Evolutionary conservation across 768 basidiomycete genomes (phyloP).

Genomic region (Mycena kentingensis): DNA sequence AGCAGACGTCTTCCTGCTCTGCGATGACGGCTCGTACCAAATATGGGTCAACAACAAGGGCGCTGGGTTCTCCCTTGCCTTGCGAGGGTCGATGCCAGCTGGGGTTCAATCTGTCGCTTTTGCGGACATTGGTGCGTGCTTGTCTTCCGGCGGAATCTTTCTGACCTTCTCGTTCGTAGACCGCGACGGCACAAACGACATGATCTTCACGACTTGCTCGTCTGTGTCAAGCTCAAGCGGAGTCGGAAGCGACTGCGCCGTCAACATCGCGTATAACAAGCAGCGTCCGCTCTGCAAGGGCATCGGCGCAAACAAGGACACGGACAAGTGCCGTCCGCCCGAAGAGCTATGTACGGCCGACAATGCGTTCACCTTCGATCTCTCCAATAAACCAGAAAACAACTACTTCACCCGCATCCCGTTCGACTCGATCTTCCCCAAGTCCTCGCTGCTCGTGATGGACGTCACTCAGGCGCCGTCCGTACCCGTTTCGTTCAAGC

Average conservation of each 20-base stretch:
- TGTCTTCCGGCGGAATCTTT: not conserved
- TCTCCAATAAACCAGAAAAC: constrained; percentile 52
- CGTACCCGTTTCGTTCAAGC: constrained; percentile 73
- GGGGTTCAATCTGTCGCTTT: constrained; percentile 83
- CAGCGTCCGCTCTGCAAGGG: constrained; percentile 82
- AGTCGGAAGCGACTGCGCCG: constrained; percentile 70
- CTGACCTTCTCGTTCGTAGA: constrained; percentile 46
- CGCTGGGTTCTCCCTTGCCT: constrained; percentile 70
- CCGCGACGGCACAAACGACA: constrained; percentile 94
- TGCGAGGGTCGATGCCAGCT: constrained; percentile 66
- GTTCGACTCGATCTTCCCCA: constrained; percentile 58
- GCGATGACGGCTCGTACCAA: constrained; percentile 84
- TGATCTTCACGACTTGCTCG: constrained; percentile 86
- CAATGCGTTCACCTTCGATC: constrained; percentile 74
- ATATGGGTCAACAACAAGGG: constrained; percentile 91
- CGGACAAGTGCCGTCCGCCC: constrained; percentile 69
- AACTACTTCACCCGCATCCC: constrained; percentile 66
- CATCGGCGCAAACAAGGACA: constrained; percentile 50
- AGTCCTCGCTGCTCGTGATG: constrained; percentile 62
- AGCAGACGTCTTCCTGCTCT: constrained; percentile 93
- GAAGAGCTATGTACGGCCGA: constrained; percentile 84
- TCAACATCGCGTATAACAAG: constrained; percentile 93
- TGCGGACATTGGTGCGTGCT: constrained; percentile 87
- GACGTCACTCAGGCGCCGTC: constrained; percentile 67
- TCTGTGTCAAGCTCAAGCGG: constrained; percentile 69